Base-by-base conservation (phyloP, 2,329 filamentous ascomycete species). In the Ceratocystis alfenasii region DNA sequence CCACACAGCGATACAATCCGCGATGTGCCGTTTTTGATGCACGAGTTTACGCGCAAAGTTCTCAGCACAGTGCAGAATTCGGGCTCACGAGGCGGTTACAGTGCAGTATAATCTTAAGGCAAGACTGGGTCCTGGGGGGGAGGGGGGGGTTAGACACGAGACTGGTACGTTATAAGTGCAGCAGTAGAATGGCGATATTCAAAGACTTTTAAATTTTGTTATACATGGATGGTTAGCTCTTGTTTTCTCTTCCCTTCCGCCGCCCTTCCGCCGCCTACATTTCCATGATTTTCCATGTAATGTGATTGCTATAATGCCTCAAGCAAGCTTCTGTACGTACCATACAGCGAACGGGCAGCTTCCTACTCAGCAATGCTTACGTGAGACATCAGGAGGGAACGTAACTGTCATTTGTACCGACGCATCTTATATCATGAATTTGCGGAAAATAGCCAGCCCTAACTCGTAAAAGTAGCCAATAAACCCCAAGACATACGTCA, bases 1-100 rank as follows among this genome's bases (percentile, higher is more conserved):
- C 94, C 94, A 15, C 93, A 97, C 74, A 89, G 89, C 70, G 94
- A 99, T 75, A 88, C 89, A 0, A 88, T 97, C 71, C 87, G 93
- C 69, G 94, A 99, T 73, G 78, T 96, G 22, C 94, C 94, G 2
- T 97, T 96, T 74, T 81, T 97, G 65, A 76, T 96, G 69, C 92
- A 93, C 76, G 94, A 99, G 75, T 95, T 89, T 84, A 81, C 84
- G 17, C 83, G 90, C 67, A 83, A 87, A 70, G 86, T 95, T 22
- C 78, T 94, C 61, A 91, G 88, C 73, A 92, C 90, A 0, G 80
- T 97, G 8, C 90, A 95, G 75, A 90, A 90, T 1, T 83, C 87
- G 55, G 89, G 90, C 6, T 88, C 86, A 67, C 85, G 94, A 72
- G 93, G 93, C 59, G 94, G 94, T 1, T 99, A 99, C 77, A 95